Percentiles rank a stretch among this genome's conserved stretches.
Evolutionary conservation across 169 alveolate species (phyloP).

Genomic region (Sarcocystis neurona): DNA sequence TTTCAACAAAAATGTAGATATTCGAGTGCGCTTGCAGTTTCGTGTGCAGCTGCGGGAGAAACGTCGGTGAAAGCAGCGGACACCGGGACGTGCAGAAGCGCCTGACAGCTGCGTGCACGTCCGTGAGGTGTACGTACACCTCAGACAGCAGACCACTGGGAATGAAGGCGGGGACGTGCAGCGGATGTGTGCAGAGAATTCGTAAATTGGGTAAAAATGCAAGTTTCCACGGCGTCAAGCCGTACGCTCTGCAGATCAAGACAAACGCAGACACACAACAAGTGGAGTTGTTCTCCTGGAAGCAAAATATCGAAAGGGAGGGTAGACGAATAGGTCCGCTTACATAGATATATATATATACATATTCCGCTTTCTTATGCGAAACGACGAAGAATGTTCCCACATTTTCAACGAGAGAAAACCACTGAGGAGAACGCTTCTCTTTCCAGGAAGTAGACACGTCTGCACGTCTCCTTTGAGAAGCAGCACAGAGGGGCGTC

Average conservation of each 20-base stretch:
- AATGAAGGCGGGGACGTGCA: constrained; percentile 24
- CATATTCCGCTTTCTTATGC: too few species aligned
- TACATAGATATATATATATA: too few species aligned
- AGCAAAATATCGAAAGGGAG: too few species aligned
- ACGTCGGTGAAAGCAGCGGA: constrained; percentile 15
- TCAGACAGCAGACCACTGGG: neutral
- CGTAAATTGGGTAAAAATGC: constrained; percentile 6
- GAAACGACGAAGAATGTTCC: too few species aligned
- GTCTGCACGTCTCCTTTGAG: too few species aligned
- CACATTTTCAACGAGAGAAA: too few species aligned
- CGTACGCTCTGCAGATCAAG: neutral
- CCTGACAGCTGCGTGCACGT: neutral
- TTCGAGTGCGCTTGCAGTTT: neutral
- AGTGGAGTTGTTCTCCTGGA: too few species aligned
- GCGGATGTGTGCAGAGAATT: constrained; percentile 22
- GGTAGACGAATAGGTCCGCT: too few species aligned
- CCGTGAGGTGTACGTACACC: neutral
- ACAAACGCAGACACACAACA: neutral
- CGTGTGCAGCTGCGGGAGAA: neutral
- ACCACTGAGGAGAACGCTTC: too few species aligned
- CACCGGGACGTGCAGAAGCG: neutral
- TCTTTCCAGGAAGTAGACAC: too few species aligned
- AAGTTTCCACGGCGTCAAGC: neutral
- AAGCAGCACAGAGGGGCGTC: too few species aligned
- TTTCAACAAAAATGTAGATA: neutral